Evolutionary conservation across 257 asterid genomes (phyloP).

Genomic region (Penstemon davidsonii): DNA sequence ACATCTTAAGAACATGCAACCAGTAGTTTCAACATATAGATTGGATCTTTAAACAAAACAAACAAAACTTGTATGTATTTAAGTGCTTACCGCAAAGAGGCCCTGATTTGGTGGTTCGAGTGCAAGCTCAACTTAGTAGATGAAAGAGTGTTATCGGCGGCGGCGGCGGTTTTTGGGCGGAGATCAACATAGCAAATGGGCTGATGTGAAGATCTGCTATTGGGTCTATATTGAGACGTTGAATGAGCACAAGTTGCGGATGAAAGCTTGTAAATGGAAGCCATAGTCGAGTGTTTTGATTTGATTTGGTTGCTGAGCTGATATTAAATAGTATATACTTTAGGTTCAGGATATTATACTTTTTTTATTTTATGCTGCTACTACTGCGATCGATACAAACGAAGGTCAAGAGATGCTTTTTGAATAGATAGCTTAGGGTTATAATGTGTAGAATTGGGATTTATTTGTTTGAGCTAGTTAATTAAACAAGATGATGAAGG

Average conservation of each 20-base stretch:
- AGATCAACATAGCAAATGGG: conserved; percentile 50
- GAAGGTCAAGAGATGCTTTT: conserved; percentile 24
- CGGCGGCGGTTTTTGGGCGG: conserved; percentile 32
- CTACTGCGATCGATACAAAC: conserved; percentile 29
- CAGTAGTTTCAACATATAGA: not conserved
- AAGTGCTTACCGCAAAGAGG: conserved; percentile 53
- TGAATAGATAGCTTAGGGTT: conserved; percentile 11
- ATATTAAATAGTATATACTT: not conserved
- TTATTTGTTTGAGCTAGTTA: not conserved
- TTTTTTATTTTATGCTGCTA: not conserved
- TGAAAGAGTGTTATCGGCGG: conserved; percentile 27
- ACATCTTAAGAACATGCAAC: not conserved
- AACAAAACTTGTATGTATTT: not conserved
- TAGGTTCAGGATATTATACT: not conserved
- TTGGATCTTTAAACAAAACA: conserved; percentile 3
- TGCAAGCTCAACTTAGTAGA: conserved; percentile 44
- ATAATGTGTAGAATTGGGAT: not conserved
- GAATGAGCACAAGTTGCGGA: conserved; percentile 34
- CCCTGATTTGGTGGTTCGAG: conserved; percentile 29
- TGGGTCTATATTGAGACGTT: conserved; percentile 24
- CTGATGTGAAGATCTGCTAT: conserved; percentile 40
- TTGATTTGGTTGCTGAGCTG: not conserved
- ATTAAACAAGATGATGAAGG: conserved; percentile 26
- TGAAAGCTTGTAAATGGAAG: conserved; percentile 71
- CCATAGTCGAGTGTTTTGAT: conserved; percentile 43